These are phyloP conservation scores for Dactylellina parvicollis DNA, from an alignment of 2,329 filamentous ascomycete genomes.

Conservation along the genomic window DNA sequence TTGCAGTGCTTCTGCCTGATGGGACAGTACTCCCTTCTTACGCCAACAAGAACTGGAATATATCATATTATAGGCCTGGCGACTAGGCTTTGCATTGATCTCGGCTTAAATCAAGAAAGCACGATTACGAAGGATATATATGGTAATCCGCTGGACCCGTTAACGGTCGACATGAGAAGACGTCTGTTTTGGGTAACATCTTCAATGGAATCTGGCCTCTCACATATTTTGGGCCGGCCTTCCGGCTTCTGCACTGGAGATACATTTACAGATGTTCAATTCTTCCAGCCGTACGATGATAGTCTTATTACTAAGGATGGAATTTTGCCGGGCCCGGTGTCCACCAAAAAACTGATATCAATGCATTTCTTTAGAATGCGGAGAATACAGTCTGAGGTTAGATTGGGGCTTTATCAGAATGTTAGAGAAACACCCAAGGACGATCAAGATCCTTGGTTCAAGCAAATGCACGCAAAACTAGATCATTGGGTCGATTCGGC, in stretches of 20 bases:
- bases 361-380: conserved; percentile 96
- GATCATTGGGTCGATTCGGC: conserved; percentile 80
- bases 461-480: conserved; percentile 79
- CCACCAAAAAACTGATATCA: conserved; percentile 84
- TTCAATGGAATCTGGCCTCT: conserved; percentile 84
- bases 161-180: conserved; percentile 88
- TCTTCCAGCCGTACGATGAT: conserved; percentile 84
- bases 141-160: conserved; percentile 71
- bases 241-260: conserved; percentile 83
- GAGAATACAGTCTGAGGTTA: conserved; percentile 84
- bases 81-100: conserved; percentile 85
- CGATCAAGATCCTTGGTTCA: conserved; percentile 88
- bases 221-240: conserved; percentile 86
- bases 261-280: conserved; percentile 84
- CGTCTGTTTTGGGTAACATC: conserved; percentile 87
- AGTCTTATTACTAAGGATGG: conserved; percentile 81
- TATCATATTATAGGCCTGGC: conserved; percentile 94
- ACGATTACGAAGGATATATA: conserved; percentile 75
- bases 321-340: conserved; percentile 74
- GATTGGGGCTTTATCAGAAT: conserved; percentile 84
- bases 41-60: conserved; percentile 85
- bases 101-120: conserved; percentile 87
- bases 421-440: conserved; percentile 79
- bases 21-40: conserved; percentile 89
- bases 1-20: conserved; percentile 89